Evolutionary conservation across 2,329 filamentous ascomycete species (phyloP), one percentile per base, ranked within the genome.

Genomic region (Aspergillus niger): DNA sequence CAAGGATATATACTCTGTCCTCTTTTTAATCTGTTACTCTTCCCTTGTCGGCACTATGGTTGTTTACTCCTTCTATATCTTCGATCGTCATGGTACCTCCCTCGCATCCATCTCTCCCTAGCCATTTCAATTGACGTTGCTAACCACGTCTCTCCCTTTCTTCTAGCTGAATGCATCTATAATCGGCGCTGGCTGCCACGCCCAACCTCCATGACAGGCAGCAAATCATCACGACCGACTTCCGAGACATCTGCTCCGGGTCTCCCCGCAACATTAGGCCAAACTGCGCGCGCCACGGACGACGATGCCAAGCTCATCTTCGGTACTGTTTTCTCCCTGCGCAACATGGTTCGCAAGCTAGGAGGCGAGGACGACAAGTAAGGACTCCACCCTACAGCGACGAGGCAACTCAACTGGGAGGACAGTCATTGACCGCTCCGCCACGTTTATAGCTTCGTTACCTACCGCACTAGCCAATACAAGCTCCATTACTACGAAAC

Each of bases 401-500:
- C 32, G 24, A 32, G 20, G 15, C 20, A 17, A 22, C 6, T 3
- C 36, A 24, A 32, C 22, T 47, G 43, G 3, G 15, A 36, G 26
- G 20, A 48, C 17, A 15, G 50, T 53, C 30, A 51, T n/a, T 57
- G 24, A 30, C 52, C 28, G 49, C 32, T 39, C 41, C 15, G 32
- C 26, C 36, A 28, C 6, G 28, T 59, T 24, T 57, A 36, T 36
- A 92, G 91, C 74, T 99, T 99, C 77, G 90, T 99, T 69, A 92
- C 89, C 68, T 99, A 91, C 80, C 90, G 92, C 69, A 99, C 95
- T 56, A 91, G 85, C 68, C 90, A 97, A 78, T 99, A 99, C 84
- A 97, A 97, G 80, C 86, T 99, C 70, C 95, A 99, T 80, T 99
- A 96, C 82, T 99, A 97, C 83, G 95, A 99, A 82, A 98, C 95